These are phyloP conservation scores for rapeseed (Brassica napus) DNA, from an alignment of 345 rosid species.

Conservation along the genomic window Da-Ae NC_063446.1:596001-596500, in stretches of 20 bases:
- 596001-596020: neutral
- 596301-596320: constrained; percentile 53
- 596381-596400: constrained; percentile 95
- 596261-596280: neutral
- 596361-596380: constrained; percentile 92
- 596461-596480: too few relatives aligned
- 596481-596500: too few relatives aligned
- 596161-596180: constrained; percentile 98
- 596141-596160: constrained; percentile 92
- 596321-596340: constrained; percentile 79
- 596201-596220: constrained; percentile 90
- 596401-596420: constrained; percentile 70
- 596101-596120: constrained; percentile 99
- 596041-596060: neutral
- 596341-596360: constrained; percentile 77
- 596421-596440: constrained; percentile 37
- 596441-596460: too few relatives aligned
- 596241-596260: neutral
- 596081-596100: constrained; percentile 80
- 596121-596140: constrained; percentile 96
- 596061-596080: constrained; percentile 50
- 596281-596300: neutral
- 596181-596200: constrained; percentile 92
- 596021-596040: neutral
- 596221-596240: constrained; percentile 56